Evolutionary conservation across 345 rosid species (phyloP).

Genomic region (rapeseed (Brassica napus)): Da-Ae NC_063438.1:26648501-26649000

Average conservation of each 20-base stretch:
- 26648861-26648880: slow-evolving; percentile 56
- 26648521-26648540: background rate
- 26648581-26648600: slow-evolving; percentile 90
- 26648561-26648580: slow-evolving; percentile 94
- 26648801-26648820: slow-evolving; percentile 97
- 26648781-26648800: slow-evolving; percentile 97
- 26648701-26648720: slow-evolving; percentile 7
- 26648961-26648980: slow-evolving; percentile 93
- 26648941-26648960: slow-evolving; percentile 96
- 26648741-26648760: slow-evolving; percentile 99
- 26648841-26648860: slow-evolving; percentile 96
- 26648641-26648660: slow-evolving; percentile 98
- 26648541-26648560: slow-evolving; percentile 30
- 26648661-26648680: slow-evolving; percentile 53
- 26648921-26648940: slow-evolving; percentile 19
- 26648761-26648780: slow-evolving; percentile 97
- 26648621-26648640: slow-evolving; percentile 96
- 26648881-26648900: slow-evolving; percentile 6
- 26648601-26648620: slow-evolving; percentile 90
- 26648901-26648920: background rate
- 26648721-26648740: slow-evolving; percentile 54
- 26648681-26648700: background rate
- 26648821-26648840: slow-evolving; percentile 98
- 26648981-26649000: slow-evolving; percentile 96
- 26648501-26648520: slow-evolving; percentile 1